Conservation (phyloP, 176 grass and related monocot species). For the Triticum dicoccoides region DNA sequence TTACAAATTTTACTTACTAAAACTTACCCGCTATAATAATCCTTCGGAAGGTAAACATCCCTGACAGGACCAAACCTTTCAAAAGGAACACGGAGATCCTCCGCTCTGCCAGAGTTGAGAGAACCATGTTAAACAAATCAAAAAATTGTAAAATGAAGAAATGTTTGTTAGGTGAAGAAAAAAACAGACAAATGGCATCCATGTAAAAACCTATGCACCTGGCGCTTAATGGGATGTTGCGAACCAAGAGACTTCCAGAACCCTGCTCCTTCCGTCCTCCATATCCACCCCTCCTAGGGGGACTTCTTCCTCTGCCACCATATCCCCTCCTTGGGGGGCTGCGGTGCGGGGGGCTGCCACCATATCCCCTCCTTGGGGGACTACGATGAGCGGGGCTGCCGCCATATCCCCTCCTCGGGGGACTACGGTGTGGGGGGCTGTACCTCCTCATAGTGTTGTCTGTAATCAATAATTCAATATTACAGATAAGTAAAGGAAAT, state of each 20-base stretch:
- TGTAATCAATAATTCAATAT: neutral
- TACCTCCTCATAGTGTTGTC: constrained; percentile 78
- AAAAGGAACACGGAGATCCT: constrained; percentile 81
- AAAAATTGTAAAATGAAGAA: neutral
- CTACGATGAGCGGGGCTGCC: constrained; percentile 56
- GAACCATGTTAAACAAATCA: neutral
- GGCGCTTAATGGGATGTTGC: constrained; percentile 84
- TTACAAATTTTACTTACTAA: neutral
- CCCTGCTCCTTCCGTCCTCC: constrained; percentile 57
- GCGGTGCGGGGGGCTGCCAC: constrained; percentile 47
- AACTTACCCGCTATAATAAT: constrained; percentile 79
- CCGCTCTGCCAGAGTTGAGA: constrained; percentile 38
- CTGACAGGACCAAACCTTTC: constrained; percentile 94
- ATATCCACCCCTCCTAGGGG: constrained; percentile 68
- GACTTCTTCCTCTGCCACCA: constrained; percentile 78
- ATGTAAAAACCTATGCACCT: constrained; percentile 34
- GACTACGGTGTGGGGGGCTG: constrained; percentile 74
- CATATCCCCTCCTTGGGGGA: constrained; percentile 84
- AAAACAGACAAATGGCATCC: neutral
- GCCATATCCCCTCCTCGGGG: constrained; percentile 79
- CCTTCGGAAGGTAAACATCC: constrained; percentile 92
- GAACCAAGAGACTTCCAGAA: constrained; percentile 78
- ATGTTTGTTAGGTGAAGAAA: neutral
- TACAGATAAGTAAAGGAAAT: neutral
- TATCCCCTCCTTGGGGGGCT: constrained; percentile 85